These are phyloP conservation scores for Suillus variegatus DNA, from an alignment of 768 basidiomycete species.

Conservation along the genomic window DNA sequence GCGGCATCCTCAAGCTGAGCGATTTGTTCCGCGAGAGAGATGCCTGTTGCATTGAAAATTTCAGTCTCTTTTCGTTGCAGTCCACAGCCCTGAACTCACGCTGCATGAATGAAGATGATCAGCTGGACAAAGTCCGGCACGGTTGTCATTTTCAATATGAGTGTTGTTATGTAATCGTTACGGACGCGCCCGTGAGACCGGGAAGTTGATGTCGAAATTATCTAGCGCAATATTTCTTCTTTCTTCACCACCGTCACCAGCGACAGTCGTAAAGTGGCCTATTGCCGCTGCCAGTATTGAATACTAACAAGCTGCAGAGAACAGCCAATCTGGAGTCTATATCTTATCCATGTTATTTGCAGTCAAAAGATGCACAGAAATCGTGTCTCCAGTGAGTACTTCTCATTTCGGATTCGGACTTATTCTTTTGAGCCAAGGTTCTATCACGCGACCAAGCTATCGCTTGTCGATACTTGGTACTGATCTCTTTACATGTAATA, in stretches of 20 bases:
- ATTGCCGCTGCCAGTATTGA: conserved; percentile 24
- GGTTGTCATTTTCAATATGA: conserved; percentile 2
- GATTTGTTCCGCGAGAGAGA: conserved; percentile 79
- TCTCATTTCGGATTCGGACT: conserved; percentile 27
- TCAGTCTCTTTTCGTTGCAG: conserved; percentile 7
- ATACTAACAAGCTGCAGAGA: conserved; percentile 18
- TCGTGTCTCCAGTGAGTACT: conserved; percentile 34
- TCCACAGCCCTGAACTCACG: conserved; percentile 24
- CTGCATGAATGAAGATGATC: conserved; percentile 21
- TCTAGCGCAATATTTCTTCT: conserved; percentile 21
- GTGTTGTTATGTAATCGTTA: conserved; percentile 9
- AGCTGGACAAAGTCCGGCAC: background rate
- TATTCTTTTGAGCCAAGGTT: conserved; percentile 15
- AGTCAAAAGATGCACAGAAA: conserved; percentile 38
- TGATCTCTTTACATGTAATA: conserved; percentile 41
- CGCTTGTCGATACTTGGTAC: conserved; percentile 29
- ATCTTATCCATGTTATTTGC: conserved; percentile 38
- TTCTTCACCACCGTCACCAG: conserved; percentile 34
- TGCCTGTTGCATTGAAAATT: conserved; percentile 29
- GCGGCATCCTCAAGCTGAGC: conserved; percentile 74
- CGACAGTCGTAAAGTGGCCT: conserved; percentile 31
- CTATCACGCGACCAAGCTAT: conserved; percentile 37
- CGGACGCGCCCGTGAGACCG: conserved; percentile 23
- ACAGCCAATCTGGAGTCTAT: conserved; percentile 37
- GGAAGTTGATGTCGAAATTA: conserved; percentile 31